Evolutionary conservation across 805 yeast species (phyloP).

Genomic region (Saccharomycopsis capsularis): DNA sequence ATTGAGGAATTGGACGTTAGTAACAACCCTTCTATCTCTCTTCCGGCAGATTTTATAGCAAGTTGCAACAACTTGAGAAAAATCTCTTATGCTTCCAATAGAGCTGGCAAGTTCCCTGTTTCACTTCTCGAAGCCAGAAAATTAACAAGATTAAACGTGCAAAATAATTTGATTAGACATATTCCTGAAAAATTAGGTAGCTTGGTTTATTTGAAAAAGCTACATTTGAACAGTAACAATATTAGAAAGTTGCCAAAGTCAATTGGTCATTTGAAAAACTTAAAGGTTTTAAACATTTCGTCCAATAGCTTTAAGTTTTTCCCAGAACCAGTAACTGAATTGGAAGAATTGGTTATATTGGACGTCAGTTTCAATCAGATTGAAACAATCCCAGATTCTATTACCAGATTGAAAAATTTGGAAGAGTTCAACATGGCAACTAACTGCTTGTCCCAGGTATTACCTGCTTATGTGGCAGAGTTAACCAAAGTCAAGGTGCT

Average conservation of each 20-base stretch:
- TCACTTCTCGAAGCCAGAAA: conserved; percentile 64
- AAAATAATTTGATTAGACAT: conserved; percentile 66
- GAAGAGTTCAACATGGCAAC: conserved; percentile 70
- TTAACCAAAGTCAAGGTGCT: conserved; percentile 57
- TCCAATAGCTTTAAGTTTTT: conserved; percentile 63
- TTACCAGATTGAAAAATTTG: conserved; percentile 52
- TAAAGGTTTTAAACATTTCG: conserved; percentile 63
- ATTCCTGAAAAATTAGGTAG: conserved; percentile 50
- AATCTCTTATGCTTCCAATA: conserved; percentile 63
- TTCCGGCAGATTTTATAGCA: conserved; percentile 76
- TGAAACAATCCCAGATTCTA: conserved; percentile 48
- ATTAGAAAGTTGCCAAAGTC: conserved; percentile 54
- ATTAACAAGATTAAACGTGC: conserved; percentile 62
- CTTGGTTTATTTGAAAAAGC: conserved; percentile 45
- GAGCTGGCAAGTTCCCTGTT: conserved; percentile 67
- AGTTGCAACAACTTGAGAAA: conserved; percentile 63
- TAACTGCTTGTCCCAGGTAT: conserved; percentile 47
- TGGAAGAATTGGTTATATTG: conserved; percentile 53
- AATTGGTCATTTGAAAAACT: conserved; percentile 46
- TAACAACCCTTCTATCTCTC: conserved; percentile 74
- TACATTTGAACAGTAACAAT: conserved; percentile 72
- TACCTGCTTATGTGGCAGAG: conserved; percentile 48
- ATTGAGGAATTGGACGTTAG: conserved; percentile 79
- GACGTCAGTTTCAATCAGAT: conserved; percentile 81
- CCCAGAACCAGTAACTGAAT: conserved; percentile 59